phyloP scores from a whole-genome alignment of 371 early-diverging fungal species.

The Parasitella parasitica region DNA sequence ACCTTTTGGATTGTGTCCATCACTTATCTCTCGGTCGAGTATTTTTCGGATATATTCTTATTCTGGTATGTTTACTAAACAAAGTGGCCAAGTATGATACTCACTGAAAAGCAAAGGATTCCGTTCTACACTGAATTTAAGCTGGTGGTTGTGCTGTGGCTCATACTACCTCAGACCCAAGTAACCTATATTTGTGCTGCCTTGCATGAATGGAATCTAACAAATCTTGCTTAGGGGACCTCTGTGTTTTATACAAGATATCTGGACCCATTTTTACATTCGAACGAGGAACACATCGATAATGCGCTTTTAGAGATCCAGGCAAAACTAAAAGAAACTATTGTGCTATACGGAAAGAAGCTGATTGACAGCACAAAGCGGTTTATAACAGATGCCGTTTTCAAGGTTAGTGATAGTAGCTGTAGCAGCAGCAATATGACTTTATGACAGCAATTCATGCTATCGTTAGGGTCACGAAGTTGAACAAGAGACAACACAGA shows the following conservation, averaged over 20 bases:
- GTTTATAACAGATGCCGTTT: constrained; percentile 14
- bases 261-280: constrained; percentile 28
- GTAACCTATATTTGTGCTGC: constrained; percentile 7
- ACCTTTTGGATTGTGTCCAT: constrained; percentile 48
- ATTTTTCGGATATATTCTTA: constrained; percentile 41
- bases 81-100: neutral
- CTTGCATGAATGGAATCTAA: neutral
- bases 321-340: constrained; percentile 18
- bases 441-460: too few relatives aligned
- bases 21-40: constrained; percentile 36
- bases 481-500: neutral
- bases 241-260: constrained; percentile 21
- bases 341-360: constrained; percentile 23
- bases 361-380: constrained; percentile 14
- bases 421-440: too few relatives aligned
- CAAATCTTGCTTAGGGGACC: constrained; percentile 15
- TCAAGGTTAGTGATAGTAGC: constrained; percentile 2
- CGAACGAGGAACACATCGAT: constrained; percentile 26
- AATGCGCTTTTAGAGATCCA: constrained; percentile 20
- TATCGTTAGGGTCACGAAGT: neutral
- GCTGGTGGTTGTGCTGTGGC: constrained; percentile 35
- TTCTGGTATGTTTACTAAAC: constrained; percentile 31
- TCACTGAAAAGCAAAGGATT: constrained; percentile 25
- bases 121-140: constrained; percentile 48
- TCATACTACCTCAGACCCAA: constrained; percentile 50